Conservation (phyloP, 768 basidiomycete genomes). For the Pilatotrama ljubarskyi region DNA sequence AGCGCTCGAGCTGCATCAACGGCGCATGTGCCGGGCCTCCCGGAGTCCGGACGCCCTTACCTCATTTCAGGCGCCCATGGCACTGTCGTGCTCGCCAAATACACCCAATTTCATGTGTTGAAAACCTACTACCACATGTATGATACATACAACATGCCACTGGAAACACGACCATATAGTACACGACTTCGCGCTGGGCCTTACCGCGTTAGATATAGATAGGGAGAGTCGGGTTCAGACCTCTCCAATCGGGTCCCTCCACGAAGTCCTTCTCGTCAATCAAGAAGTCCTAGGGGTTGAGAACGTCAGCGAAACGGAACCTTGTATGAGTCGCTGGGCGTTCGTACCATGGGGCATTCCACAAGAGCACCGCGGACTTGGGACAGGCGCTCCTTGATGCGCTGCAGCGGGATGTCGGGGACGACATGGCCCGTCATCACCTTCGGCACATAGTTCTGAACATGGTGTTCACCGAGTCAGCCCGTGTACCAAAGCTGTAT, state of each 20-base stretch:
- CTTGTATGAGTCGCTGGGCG: not conserved
- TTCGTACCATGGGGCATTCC: conserved; percentile 67
- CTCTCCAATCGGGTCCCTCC: conserved; percentile 69
- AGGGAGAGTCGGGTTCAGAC: conserved; percentile 74
- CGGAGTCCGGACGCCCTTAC: no score
- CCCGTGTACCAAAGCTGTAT: no score
- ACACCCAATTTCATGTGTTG: no score
- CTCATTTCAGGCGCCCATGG: no score
- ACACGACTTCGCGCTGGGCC: no score
- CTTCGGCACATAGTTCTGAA: conserved; percentile 76
- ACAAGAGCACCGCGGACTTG: conserved; percentile 73
- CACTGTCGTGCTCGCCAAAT: no score
- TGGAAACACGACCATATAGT: no score
- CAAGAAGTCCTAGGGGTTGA: conserved; percentile 66
- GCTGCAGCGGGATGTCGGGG: conserved; percentile 60
- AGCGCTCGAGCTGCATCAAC: no score
- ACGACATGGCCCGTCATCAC: conserved; percentile 81
- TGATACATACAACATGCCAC: no score
- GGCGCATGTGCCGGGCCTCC: no score
- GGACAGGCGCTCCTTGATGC: conserved; percentile 74
- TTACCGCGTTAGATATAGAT: conserved; percentile 72
- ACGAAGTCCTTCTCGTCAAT: conserved; percentile 77
- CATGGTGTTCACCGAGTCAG: no score
- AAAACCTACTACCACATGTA: no score
- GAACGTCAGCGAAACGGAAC: conserved; percentile 12